Evolutionary conservation across 192 early-diverging fungal species (phyloP).

Genomic region (Gorgonomyces haynaldii): DNA sequence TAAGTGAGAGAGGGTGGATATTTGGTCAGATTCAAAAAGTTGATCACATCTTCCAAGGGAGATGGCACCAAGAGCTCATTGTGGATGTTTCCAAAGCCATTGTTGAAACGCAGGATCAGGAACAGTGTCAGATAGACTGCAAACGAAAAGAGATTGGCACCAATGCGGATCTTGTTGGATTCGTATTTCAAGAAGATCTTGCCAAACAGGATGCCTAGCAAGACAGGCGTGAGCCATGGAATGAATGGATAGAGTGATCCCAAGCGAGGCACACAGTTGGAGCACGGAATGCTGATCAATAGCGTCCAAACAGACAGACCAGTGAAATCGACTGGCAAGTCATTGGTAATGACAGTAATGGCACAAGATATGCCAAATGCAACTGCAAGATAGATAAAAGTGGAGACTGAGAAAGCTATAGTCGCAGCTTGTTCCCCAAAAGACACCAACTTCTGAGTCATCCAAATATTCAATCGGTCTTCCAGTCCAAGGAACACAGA

Average conservation of each 20-base stretch:
- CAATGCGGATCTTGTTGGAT: not conserved
- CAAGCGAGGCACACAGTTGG: not conserved
- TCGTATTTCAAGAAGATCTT: slow-evolving; percentile 1
- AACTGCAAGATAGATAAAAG: slow-evolving; percentile 7
- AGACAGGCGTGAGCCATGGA: slow-evolving; percentile 20
- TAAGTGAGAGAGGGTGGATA: slow-evolving; percentile 28
- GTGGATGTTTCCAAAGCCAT: slow-evolving; percentile 29
- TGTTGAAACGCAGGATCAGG: slow-evolving; percentile 15
- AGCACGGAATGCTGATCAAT: no score
- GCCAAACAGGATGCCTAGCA: slow-evolving; percentile 24
- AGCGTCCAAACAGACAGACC: not conserved
- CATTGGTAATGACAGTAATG: slow-evolving; percentile 8
- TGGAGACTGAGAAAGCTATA: not conserved
- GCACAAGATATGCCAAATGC: slow-evolving; percentile 6
- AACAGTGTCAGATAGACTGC: slow-evolving; percentile 15
- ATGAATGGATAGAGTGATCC: slow-evolving; percentile 21
- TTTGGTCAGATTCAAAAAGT: slow-evolving; percentile 31
- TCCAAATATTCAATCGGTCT: not conserved
- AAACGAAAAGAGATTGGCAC: not conserved
- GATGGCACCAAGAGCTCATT: slow-evolving; percentile 15
- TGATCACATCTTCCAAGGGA: slow-evolving; percentile 12
- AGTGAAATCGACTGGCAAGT: not conserved
- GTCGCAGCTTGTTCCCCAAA: not conserved
- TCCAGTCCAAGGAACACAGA: slow-evolving; percentile 15
- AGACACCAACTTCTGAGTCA: not conserved